Conservation (phyloP, 169 alveolate genomes). For the Cryptosporidium muris region DNA sequence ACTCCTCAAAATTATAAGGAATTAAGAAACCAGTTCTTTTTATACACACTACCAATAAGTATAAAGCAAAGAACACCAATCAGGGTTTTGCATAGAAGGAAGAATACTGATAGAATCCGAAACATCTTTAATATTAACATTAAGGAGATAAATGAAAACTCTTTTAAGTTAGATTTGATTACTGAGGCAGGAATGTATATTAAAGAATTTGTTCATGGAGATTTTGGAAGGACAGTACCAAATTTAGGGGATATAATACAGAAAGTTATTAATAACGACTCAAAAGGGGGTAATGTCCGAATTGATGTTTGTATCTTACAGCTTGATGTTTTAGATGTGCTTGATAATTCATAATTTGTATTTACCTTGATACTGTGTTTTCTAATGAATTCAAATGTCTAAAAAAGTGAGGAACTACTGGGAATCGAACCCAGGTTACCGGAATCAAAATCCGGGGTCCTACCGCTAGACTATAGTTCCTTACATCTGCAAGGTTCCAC, state of each 20-base stretch:
- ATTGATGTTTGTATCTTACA: conserved; percentile 29
- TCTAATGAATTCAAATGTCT: neutral
- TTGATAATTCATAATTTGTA: neutral
- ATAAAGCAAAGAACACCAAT: conserved; percentile 87
- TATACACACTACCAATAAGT: conserved; percentile 8
- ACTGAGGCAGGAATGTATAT: conserved; percentile 90
- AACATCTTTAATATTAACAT: conserved; percentile 78
- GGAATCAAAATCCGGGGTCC: conserved; percentile 74
- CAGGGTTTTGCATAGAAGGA: conserved; percentile 89
- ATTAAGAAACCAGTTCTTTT: conserved; percentile 70
- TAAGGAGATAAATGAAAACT: conserved; percentile 81
- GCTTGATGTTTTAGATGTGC: conserved; percentile 33
- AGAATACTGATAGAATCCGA: conserved; percentile 80
- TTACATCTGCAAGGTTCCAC: neutral
- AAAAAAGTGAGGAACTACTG: conserved; percentile 60
- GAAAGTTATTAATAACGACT: neutral
- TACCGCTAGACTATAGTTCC: conserved; percentile 74
- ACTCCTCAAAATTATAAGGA: conserved; percentile 71
- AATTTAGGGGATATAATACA: conserved; percentile 80
- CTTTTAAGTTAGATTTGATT: conserved; percentile 81
- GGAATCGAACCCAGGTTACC: conserved; percentile 74
- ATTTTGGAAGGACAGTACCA: conserved; percentile 88
- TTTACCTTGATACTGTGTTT: neutral
- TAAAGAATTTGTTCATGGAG: conserved; percentile 91
- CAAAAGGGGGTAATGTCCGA: neutral